Base-by-base conservation (phyloP, 768 basidiomycete genomes). In the Lactarius psammicola region DNA sequence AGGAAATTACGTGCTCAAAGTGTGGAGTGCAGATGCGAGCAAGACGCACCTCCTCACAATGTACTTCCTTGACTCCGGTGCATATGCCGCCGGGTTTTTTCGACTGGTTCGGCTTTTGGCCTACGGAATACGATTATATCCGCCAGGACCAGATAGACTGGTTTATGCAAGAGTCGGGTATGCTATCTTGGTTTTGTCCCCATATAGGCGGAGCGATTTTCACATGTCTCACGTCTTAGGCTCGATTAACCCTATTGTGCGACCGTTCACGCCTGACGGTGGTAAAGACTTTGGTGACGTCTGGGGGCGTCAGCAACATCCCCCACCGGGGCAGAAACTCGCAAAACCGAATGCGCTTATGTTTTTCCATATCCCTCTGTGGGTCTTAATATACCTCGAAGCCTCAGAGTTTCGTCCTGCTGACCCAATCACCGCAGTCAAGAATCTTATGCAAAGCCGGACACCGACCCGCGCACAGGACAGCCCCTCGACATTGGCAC, bases 301-400 rank as follows among this genome's bases (percentile, higher is more conserved):
- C 56, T 93, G 90, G 90, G 75, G 76, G 60, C 82, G 90, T 26
- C 84, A 89, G 69, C 89, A 89, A 75, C 72, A 87, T 56, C 79
- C 83, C 0, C 87, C 90, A 0, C 73, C 80, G 57, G 75, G 76
- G 28, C 76, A 78, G 71, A 81, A 80, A 62, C 80, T 95, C 3
- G 92, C 91, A 4, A 98, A 97, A 75, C 96, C 96, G 1, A 98
- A 98, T 72, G 96, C 94, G 0, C 75, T 98, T 70, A 92, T 94
- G 90, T 97, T 96, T 78, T 98, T 97, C 87, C 96, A 98, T 70
- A 98, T 99, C 56, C 96, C 96, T 59, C 73, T 98, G 89, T 92
- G 73, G 26, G 88, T 80, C 30, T 33, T 58, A 11, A 49, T 49
- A 23, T 49, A 20, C 26, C 56, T 30, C 34, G 8, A 60, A 0